Conservation (phyloP, 108 stramenopile genomes). For the Fragilariopsis cylindrus region DNA sequence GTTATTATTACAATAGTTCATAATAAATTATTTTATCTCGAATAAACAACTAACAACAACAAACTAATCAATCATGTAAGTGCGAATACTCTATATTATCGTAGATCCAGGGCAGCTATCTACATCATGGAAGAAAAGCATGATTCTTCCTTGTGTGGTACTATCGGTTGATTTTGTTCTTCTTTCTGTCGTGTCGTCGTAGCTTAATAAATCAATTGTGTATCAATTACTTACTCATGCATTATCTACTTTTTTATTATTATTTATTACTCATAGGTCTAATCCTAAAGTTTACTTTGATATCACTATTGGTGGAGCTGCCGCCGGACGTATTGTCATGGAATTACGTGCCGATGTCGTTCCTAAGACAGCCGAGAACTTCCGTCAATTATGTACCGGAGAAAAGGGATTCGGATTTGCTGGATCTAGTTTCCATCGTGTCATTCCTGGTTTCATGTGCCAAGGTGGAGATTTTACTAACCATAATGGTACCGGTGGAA, state of each 20-base stretch:
- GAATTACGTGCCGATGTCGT: conserved; percentile 92
- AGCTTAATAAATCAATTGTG: background rate
- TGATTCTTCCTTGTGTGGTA: no score
- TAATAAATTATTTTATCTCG: no score
- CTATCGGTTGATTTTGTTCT: no score
- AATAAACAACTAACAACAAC: no score
- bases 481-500: conserved; percentile 79
- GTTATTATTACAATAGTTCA: no score
- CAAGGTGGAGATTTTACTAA: conserved; percentile 81
- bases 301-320: conserved; percentile 85
- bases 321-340: conserved; percentile 85
- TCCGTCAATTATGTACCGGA: conserved; percentile 75
- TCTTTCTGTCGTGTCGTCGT: no score
- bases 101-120: no score
- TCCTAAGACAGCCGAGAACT: conserved; percentile 96
- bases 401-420: conserved; percentile 70
- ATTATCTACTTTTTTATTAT: background rate
- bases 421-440: conserved; percentile 88
- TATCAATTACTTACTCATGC: background rate
- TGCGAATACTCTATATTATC: no score
- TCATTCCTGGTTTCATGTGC: conserved; percentile 92
- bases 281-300: conserved; percentile 81
- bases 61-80: no score
- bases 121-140: no score
- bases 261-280: conserved; percentile 26